These are phyloP conservation scores for Podospora appendiculata DNA, from an alignment of 495 filamentous ascomycete genomes.

Conservation along the genomic window DNA sequence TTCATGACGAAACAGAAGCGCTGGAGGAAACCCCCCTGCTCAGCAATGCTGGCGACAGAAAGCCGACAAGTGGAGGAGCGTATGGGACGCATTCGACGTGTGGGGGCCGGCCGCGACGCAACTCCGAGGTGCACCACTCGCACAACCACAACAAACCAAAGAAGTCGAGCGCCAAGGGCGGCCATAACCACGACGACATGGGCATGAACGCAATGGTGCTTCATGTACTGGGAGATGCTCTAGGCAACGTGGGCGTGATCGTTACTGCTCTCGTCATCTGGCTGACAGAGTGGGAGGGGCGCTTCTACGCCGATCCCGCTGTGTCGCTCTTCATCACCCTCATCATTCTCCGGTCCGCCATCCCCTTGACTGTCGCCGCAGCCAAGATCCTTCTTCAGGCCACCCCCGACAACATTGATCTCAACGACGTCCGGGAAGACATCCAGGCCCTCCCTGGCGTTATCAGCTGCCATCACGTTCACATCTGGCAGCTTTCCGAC, in stretches of 20 bases:
- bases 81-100: constrained; percentile 15
- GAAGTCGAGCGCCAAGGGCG: constrained; percentile 53
- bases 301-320: constrained; percentile 77
- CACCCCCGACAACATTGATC: constrained; percentile 74
- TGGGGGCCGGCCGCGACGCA: constrained; percentile 20
- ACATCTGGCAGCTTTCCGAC: constrained; percentile 96
- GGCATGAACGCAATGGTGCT: constrained; percentile 98
- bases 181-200: constrained; percentile 77
- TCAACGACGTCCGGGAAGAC: constrained; percentile 88
- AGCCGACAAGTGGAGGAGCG: constrained; percentile 9
- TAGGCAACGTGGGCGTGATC: constrained; percentile 97
- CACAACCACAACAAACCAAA: constrained; percentile 83
- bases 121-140: constrained; percentile 42
- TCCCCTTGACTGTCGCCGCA: constrained; percentile 87
- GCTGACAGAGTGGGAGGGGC: constrained; percentile 57
- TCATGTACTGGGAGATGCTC: constrained; percentile 91
- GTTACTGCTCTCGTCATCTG: constrained; percentile 87
- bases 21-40: constrained; percentile 42
- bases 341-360: constrained; percentile 85
- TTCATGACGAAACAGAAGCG: constrained; percentile 39
- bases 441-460: constrained; percentile 79
- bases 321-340: constrained; percentile 95
- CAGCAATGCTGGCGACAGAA: constrained; percentile 8
- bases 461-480: constrained; percentile 84
- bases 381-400: constrained; percentile 93